phyloP scores from a whole-genome alignment of 1,139 yeast genomes.

The Scheffersomyces titani region DNA sequence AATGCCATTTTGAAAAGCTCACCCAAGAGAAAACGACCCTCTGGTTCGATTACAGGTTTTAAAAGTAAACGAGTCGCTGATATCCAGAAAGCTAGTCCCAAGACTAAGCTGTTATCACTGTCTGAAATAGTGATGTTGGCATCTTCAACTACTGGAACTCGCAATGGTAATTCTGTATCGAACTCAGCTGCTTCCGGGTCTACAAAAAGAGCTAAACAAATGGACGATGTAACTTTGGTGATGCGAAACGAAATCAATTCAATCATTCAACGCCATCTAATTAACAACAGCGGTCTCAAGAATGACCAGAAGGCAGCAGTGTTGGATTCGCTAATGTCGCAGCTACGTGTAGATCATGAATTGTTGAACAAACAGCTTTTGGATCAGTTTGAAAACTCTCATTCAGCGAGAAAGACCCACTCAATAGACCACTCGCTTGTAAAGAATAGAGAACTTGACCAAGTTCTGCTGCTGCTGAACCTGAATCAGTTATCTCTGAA shows the following conservation, averaged over 20 bases:
- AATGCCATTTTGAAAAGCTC: background rate
- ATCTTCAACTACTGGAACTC: background rate
- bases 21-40: background rate
- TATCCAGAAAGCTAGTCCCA: background rate
- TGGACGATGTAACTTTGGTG: slow-evolving; percentile 11
- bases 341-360: slow-evolving; percentile 25
- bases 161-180: background rate
- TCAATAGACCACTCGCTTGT: background rate
- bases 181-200: background rate
- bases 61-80: background rate
- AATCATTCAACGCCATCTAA: slow-evolving; percentile 16
- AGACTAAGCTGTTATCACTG: background rate
- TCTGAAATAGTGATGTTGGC: background rate
- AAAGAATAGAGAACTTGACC: background rate
- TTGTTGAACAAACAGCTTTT: slow-evolving; percentile 12
- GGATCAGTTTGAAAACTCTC: slow-evolving; percentile 6
- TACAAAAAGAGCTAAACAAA: slow-evolving; percentile 2
- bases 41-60: background rate
- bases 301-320: slow-evolving; percentile 20
- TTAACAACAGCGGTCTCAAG: slow-evolving; percentile 16
- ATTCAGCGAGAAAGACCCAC: background rate
- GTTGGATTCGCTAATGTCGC: slow-evolving; percentile 25
- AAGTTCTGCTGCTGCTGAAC: background rate
- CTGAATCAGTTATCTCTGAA: slow-evolving; percentile 2
- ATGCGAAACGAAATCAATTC: slow-evolving; percentile 20